Evolutionary conservation across 495 filamentous ascomycete genomes (phyloP).

Genomic region (Sordaria brevicollis): DNA sequence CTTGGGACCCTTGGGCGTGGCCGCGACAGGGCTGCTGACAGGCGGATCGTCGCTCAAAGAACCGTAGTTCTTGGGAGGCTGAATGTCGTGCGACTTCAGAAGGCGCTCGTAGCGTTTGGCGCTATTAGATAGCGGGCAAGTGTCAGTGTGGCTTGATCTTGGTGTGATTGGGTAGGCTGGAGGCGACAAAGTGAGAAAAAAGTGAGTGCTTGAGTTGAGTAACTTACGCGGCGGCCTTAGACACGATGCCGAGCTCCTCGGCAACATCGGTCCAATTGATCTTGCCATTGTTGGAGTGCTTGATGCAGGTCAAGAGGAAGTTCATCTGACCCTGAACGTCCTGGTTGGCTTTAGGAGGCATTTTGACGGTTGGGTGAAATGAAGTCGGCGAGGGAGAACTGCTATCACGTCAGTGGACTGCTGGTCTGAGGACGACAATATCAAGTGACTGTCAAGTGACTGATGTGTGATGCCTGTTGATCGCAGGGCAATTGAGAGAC

Average conservation of each 20-base stretch:
- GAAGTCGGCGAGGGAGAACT: not conserved
- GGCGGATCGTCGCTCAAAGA: not conserved
- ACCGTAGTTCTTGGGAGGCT: not conserved
- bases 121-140: not conserved
- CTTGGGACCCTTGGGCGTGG: not conserved
- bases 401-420: not conserved
- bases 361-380: conserved; percentile 17
- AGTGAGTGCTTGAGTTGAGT: not conserved
- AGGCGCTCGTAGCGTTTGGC: conserved; percentile 54
- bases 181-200: not conserved
- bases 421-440: not conserved
- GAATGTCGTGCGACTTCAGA: conserved; percentile 45
- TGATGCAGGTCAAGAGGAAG: conserved; percentile 56
- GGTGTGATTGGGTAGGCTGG: not conserved
- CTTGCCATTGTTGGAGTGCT: conserved; percentile 44
- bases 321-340: conserved; percentile 37
- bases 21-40: not conserved
- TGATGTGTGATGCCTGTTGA: not conserved
- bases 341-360: conserved; percentile 39
- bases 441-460: not conserved
- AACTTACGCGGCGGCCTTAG: conserved; percentile 60
- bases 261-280: conserved; percentile 53
- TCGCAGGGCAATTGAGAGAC: not conserved
- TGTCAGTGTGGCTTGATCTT: not conserved
- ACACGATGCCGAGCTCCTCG: conserved; percentile 50